Evolutionary conservation across 345 rosid species (phyloP), one percentile per base, ranked within the genome.

Genomic region (Cochlearia excelsa): DNA sequence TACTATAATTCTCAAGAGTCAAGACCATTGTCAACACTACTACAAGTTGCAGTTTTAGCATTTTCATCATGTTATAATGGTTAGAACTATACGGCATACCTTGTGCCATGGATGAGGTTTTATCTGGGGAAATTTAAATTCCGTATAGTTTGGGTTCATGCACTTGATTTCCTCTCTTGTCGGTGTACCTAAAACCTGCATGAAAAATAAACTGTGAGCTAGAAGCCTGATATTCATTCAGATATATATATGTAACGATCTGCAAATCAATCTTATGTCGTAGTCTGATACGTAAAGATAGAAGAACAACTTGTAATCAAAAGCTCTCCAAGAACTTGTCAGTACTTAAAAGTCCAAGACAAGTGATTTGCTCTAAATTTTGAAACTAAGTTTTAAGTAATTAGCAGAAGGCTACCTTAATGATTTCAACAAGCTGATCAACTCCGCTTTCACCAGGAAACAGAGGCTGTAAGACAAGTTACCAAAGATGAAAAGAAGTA

Each of bases 61-160:
- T 33, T 33, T 33, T 33, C 35, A 33, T 33, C 3, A 40, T 49
- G 63, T 48, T 26, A 61, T 41, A 49, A 26, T 41, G 27, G 56
- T 26, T 45, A 62, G 62, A 44, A 57, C 35, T 33, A 33, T 3
- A 33, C 3, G 39, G 54, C 27, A 42, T 66, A 85, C 98, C 84
- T 92, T 92, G 70, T 88, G 96, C 97, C 99, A 92, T 34, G 99
- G 97, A 66, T 88, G 99, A 58, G 94, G 86, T 69, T 92, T 92
- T 69, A 88, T 92, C 73, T 88, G 97, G 5, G 99, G 95, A 58
- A 89, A 92, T 71, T 89, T 88, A 67, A 88, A 92, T 66, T 88
- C 94, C 0, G 97, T 92, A 62, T 92, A 92, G 70, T 84, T 88
- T 30, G 97, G 95, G 70, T 92, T 92, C 98, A 92, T 92, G 82